Evolutionary conservation across 805 yeast species (phyloP).

Genomic region (Tetrapisispora iriomotensis): DNA sequence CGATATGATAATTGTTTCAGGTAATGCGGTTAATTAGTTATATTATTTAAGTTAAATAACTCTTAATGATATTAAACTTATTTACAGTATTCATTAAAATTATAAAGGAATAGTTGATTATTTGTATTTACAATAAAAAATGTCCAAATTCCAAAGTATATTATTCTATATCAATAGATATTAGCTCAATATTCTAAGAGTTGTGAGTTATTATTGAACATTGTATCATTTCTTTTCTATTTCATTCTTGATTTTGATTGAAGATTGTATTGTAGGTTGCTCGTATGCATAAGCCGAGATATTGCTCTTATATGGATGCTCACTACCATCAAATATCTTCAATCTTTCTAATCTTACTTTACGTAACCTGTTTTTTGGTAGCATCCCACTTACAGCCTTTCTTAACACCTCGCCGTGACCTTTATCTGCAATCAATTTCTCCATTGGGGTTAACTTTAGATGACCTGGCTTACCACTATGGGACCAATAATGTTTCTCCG

Average conservation of each 20-base stretch:
- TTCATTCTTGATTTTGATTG: background rate
- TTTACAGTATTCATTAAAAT: too few species aligned
- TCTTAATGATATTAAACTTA: too few species aligned
- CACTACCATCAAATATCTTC: constrained; percentile 79
- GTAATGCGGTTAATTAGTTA: too few species aligned
- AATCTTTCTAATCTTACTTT: constrained; percentile 71
- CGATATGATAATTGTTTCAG: too few species aligned
- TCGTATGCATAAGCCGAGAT: constrained; percentile 81
- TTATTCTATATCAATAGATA: too few species aligned
- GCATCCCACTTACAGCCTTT: constrained; percentile 91
- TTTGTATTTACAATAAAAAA: background rate
- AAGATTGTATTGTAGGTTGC: constrained; percentile 25
- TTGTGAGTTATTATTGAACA: too few species aligned
- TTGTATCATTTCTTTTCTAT: too few species aligned
- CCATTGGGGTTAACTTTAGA: constrained; percentile 74
- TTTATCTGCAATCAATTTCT: constrained; percentile 57
- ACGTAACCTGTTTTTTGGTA: constrained; percentile 84
- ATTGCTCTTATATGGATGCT: constrained; percentile 78
- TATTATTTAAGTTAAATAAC: too few species aligned
- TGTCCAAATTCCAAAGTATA: too few species aligned
- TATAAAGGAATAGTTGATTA: too few species aligned
- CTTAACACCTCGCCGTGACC: constrained; percentile 82
- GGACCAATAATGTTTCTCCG: constrained; percentile 75
- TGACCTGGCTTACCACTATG: constrained; percentile 90
- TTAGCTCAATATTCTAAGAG: too few species aligned